These are phyloP conservation scores for Didymosphaeria variabile DNA, from an alignment of 2,329 filamentous ascomycete genomes.

Conservation along the genomic window DNA sequence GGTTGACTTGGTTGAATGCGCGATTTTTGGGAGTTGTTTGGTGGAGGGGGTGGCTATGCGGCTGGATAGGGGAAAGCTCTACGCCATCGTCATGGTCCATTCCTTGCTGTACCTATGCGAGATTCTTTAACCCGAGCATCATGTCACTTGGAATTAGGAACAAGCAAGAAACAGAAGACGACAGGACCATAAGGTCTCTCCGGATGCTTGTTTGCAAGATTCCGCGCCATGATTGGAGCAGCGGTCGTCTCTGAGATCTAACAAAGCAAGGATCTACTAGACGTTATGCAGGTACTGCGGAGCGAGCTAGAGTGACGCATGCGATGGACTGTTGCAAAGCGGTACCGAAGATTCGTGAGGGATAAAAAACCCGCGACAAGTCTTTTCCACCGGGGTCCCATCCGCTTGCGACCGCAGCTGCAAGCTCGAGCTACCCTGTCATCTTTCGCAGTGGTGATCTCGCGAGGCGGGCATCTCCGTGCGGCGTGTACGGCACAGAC, in stretches of 20 bases:
- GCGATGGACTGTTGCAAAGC: not conserved
- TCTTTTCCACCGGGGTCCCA: not conserved
- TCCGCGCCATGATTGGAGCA: not conserved
- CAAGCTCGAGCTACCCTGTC: not conserved
- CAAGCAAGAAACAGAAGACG: not conserved
- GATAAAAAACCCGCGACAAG: not conserved
- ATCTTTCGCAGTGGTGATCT: not conserved
- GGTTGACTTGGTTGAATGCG: constrained; percentile 19
- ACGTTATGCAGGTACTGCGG: constrained; percentile 2
- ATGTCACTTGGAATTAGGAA: not conserved
- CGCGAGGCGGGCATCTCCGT: not conserved
- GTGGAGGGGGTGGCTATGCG: constrained; percentile 22
- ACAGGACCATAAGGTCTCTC: not conserved
- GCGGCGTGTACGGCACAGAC: not conserved
- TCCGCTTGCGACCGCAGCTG: not conserved
- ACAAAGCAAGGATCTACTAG: not conserved
- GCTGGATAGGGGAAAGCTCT: constrained; percentile 12
- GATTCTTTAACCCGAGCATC: not conserved
- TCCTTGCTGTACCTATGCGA: no score
- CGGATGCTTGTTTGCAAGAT: not conserved
- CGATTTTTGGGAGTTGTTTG: constrained; percentile 20
- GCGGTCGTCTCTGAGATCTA: not conserved
- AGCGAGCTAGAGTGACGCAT: not conserved
- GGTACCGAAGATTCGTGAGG: not conserved
- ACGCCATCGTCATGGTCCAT: constrained; percentile 3